Conservation (phyloP, 176 grass and related monocot species). For the Avena insularis region DNA sequence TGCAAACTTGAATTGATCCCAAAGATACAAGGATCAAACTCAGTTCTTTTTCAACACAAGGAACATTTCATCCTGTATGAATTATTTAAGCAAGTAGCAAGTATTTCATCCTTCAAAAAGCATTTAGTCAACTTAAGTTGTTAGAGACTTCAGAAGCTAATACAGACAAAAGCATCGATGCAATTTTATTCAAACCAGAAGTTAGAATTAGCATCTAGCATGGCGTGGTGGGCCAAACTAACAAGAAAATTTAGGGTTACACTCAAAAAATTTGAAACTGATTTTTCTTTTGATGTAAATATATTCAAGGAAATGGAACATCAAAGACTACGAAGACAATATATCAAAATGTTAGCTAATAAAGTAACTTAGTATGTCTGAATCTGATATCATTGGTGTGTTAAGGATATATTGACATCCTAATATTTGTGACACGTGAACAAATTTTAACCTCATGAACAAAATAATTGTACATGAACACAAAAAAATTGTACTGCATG, state of each 20-base stretch:
- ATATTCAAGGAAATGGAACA: constrained; percentile 11
- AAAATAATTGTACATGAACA: too few species aligned
- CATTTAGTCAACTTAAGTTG: neutral
- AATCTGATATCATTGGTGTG: neutral
- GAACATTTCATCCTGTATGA: neutral
- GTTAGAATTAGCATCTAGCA: constrained; percentile 13
- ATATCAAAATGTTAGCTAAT: constrained; percentile 9
- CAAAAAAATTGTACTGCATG: too few species aligned
- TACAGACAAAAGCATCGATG: neutral
- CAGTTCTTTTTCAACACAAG: constrained; percentile 15
- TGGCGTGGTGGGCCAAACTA: neutral
- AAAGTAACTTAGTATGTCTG: neutral
- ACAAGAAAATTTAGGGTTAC: neutral
- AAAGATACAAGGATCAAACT: constrained; percentile 20
- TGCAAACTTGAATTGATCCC: constrained; percentile 10
- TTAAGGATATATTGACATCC: too few species aligned
- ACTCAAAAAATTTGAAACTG: neutral
- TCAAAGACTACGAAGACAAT: neutral
- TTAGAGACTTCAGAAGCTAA: constrained; percentile 3
- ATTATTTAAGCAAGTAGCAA: neutral
- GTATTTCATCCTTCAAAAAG: constrained; percentile 2
- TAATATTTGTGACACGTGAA: too few species aligned
- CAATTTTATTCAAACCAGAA: neutral
- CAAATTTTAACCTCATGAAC: too few species aligned
- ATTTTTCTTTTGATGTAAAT: neutral